Evolutionary conservation across 345 rosid species (phyloP), one percentile per base, ranked within the genome.

Genomic region (Firmiana major): DNA sequence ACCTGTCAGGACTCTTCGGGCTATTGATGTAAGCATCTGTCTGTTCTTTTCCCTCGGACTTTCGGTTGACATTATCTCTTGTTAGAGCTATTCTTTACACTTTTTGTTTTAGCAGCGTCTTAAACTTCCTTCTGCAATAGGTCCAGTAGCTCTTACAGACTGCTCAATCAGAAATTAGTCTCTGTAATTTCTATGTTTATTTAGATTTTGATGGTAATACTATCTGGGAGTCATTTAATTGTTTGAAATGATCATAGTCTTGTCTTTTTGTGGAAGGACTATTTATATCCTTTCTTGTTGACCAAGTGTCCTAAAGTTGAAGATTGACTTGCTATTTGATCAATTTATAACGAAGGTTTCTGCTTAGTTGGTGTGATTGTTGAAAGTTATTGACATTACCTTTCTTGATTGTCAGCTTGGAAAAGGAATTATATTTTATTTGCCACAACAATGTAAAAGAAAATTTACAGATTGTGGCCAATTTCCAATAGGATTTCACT

Each of bases 21-120:
- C 79, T 49, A 76, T 85, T 71, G 87, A 89, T 80, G 90, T 88
- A 72, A 85, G 90, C 79, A 79, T 71, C 45, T 75, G 7, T 63
- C 36, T 66, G 31, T 73, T 51, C 28, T 24, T 51, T 77, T 40
- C 42, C 42, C 42, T 40, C 6, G 6, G 7, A 40, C 42, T 40
- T 6, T 40, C 42, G 1, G 6, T 8, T 40, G 42, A 40, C 42
- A 6, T 40, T 40, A 1, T 40, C 42, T 4, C 8, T 40, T 5
- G 8, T 40, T 7, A 40, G 42, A 40, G 8, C 42, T 40, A 40
- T 40, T 9, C 71, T 46, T 45, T 68, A 24, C 38, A 6, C 19
- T 15, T 55, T n/a, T 36, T 36, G 6, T 40, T 40, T 40, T 40
- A 67, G 42, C 13, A 69, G 45, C 21, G 6, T 63, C 6, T 0